Base-by-base conservation (phyloP, 23 red algal genomes). In the Gracilaria caudata region DNA sequence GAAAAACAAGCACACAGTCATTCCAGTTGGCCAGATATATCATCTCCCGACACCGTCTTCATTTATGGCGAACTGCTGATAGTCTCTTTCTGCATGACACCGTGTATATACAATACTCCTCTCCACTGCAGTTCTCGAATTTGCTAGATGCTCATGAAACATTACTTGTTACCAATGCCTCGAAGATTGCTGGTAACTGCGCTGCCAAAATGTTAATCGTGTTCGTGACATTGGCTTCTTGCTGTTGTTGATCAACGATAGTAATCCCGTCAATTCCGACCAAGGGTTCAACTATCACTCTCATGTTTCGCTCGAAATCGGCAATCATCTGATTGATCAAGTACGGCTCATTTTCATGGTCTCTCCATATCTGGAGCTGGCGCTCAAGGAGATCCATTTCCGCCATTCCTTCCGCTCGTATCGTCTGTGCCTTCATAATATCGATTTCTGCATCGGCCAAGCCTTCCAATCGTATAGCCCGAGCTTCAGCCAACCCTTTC, bases 401-500 rank as follows among this genome's bases (percentile, higher is more conserved):
- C 11, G 65, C 65, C 65, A 71, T 71, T 36, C 65, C 65, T 71
- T 71, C 34, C 19, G 65, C 65, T n/a, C 65, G 65, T 41, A 71
- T 71, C 34, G 65, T 71, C 1, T 26, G 34, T 4, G 65, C 65
- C 14, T 71, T 36, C 33, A 71, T 38, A 9, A 36, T 36, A 21
- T 71, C 65, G 0, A 78, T 84, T 29, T 92, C 88, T 2, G 68
- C 70, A 36, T 83, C 88, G 11, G 79, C 88, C 26, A 72, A 39
- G 21, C 68, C 70, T 73, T 53, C 49, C 1, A 41, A 49, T 17
- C 78, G 56, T 26, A 92, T 79, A 23, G 77, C 88, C 14, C 84
- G 24, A 34, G 88, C 88, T 44, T 92, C 88, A 30, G 88, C 88
- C 21, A 68, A 26, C 1, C 88, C 88, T 17, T 64, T 70, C 43